Evolutionary conservation across 2,329 filamentous ascomycete genomes (phyloP), one percentile per base, ranked within the genome.

Genomic region (Orbilia javanica): DNA sequence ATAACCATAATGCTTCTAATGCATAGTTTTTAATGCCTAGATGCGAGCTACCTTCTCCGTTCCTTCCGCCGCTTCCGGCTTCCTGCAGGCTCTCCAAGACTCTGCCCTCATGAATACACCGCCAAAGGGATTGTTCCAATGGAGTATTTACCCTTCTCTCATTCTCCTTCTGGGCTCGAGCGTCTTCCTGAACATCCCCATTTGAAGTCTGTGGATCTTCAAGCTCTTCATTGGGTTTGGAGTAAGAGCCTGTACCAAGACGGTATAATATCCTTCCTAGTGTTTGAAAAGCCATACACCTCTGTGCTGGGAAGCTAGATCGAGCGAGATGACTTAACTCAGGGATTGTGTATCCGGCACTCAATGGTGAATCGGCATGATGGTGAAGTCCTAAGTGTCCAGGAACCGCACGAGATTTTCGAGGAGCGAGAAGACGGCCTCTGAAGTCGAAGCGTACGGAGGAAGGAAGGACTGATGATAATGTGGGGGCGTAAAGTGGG

Each of bases 271-370:
- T 88, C 20, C 96, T 88, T 0, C 96, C 96, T 0, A 98, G 86
- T 0, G 94, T 95, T 84, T 97, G 95, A 84, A 93, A 97, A 0
- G 96, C 93, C 79, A 98, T 88, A 82, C 96, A 97, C 10, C 95
- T 86, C 85, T 99, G 96, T 0, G 92, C 91, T 0, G 96, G 89
- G 20, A 97, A 93, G 0, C 90, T 90, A 69, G 93, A 96, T 36
- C 95, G 88, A 3, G 93, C 90, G 1, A 97, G 87, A 34, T 91
- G 89, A 0, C 93, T 91, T 0, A 99, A 87, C 84, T 99, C 96
- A 0, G 90, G 89, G 31, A 99, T 89, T 0, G 96, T 98, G 84
- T 99, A 99, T 0, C 96, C 96, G 0, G 96, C 96, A 0, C 94
- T 93, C 84, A 97, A 93, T 15, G 96, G 96, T 0, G 95, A 94